Conservation (phyloP, 129 eudicot species). For the Flaveria robusta region DNA sequence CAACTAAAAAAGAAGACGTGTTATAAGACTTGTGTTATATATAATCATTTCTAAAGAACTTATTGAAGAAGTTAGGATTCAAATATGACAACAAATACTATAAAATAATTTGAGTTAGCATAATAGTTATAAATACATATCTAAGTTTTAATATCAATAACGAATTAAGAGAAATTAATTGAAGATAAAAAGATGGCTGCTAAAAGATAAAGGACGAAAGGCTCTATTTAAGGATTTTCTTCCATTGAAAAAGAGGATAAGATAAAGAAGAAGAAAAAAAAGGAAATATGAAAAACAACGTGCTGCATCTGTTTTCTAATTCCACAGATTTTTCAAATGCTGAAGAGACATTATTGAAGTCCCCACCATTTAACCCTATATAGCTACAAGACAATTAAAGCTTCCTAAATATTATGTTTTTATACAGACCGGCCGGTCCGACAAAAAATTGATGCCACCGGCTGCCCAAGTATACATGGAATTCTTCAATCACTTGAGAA, state of each 20-base stretch:
- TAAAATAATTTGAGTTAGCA: too few relatives aligned
- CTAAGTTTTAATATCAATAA: too few relatives aligned
- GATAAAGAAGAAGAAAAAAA: not conserved
- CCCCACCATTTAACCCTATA: conserved; percentile 14
- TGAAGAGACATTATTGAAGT: not conserved
- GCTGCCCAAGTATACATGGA: too few relatives aligned
- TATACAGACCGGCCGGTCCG: too few relatives aligned
- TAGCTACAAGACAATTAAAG: conserved; percentile 15
- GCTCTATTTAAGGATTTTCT: not conserved
- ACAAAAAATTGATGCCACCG: too few relatives aligned
- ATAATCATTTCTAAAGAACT: too few relatives aligned
- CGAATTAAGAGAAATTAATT: not conserved
- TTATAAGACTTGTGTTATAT: too few relatives aligned
- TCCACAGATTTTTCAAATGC: conserved; percentile 19
- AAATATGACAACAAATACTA: too few relatives aligned
- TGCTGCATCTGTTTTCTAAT: conserved; percentile 24
- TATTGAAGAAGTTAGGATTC: too few relatives aligned
- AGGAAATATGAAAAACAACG: conserved; percentile 25
- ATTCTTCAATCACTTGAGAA: too few relatives aligned
- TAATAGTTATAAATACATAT: too few relatives aligned
- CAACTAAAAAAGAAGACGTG: too few relatives aligned
- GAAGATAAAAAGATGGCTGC: not conserved
- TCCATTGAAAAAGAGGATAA: not conserved
- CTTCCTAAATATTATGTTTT: not conserved
- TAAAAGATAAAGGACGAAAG: not conserved